phyloP scores from a whole-genome alignment of 345 rosid species.

The Moricandia moricandioides region DNA sequence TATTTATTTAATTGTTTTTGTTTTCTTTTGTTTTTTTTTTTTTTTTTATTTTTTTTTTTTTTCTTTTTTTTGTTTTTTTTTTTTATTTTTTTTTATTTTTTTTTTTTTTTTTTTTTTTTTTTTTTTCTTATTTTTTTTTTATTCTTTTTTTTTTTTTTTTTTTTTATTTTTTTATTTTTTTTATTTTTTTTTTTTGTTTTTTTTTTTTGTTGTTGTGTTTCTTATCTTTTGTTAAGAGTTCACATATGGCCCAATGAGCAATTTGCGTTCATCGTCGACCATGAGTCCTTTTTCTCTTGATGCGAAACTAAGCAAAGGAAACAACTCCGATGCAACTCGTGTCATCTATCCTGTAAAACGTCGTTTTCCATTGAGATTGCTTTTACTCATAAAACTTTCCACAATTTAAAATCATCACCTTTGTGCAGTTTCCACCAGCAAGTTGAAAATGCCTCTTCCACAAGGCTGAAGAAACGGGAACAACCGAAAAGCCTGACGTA shows the following conservation, averaged over 20 bases:
- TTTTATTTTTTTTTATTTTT: too few relatives aligned
- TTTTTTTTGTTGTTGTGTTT: too few relatives aligned
- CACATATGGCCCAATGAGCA: slow-evolving; percentile 79
- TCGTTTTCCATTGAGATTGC: not conserved
- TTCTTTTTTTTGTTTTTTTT: too few relatives aligned
- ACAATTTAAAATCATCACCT: slow-evolving; percentile 39
- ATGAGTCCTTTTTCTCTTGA: slow-evolving; percentile 78
- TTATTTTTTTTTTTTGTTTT: too few relatives aligned
- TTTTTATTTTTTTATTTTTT: too few relatives aligned
- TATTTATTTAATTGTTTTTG: too few relatives aligned
- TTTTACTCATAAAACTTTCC: not conserved
- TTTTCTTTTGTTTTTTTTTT: too few relatives aligned
- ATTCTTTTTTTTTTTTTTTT: too few relatives aligned
- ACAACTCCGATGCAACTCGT: slow-evolving; percentile 63
- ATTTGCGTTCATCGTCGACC: slow-evolving; percentile 90
- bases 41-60: too few relatives aligned
- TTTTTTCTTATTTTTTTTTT: too few relatives aligned
- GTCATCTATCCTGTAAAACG: slow-evolving; percentile 74
- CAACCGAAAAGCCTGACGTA: slow-evolving; percentile 81
- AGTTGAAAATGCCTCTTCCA: slow-evolving; percentile 80
- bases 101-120: too few relatives aligned
- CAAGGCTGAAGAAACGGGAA: slow-evolving; percentile 64
- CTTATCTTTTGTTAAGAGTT: slow-evolving; percentile 48
- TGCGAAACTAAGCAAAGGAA: slow-evolving; percentile 61
- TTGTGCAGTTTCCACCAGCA: slow-evolving; percentile 46